A percentile compares a stretch with the other conserved stretches of the same genome.
Conservation (phyloP, 306 rosid species). For the Glycine latifolia region DNA sequence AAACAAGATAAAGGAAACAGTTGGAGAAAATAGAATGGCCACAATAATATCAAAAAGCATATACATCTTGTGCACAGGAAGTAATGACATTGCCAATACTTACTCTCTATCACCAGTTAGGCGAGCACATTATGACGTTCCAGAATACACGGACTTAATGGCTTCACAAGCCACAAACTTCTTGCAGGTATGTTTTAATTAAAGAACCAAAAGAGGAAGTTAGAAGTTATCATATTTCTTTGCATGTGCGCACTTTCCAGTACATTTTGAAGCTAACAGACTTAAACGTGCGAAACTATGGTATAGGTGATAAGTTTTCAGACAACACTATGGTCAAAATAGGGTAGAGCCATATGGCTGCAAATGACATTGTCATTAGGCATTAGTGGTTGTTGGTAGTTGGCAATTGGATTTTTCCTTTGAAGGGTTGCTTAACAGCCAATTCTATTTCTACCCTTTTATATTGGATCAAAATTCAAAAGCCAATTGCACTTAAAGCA, state of each 20-base stretch:
- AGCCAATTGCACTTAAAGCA: background rate
- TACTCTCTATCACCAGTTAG: constrained; percentile 57
- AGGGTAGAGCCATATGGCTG: background rate
- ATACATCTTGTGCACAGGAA: constrained; percentile 61
- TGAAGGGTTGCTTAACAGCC: background rate
- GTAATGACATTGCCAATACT: constrained; percentile 78
- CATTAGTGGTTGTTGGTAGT: background rate
- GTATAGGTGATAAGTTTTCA: no score
- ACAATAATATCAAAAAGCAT: constrained; percentile 62
- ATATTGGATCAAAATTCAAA: background rate
- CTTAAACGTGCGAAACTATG: background rate
- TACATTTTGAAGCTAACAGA: background rate
- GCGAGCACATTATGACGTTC: constrained; percentile 50
- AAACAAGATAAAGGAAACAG: constrained; percentile 50
- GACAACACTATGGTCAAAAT: no score
- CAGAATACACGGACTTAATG: constrained; percentile 69
- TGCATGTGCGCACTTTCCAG: background rate
- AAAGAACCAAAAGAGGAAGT: background rate
- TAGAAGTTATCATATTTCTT: background rate
- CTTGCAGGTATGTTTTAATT: constrained; percentile 53
- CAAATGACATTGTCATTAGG: background rate
- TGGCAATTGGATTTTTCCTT: background rate
- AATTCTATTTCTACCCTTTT: background rate
- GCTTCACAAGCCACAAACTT: constrained; percentile 58
- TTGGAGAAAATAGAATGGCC: constrained; percentile 52